Conservation (phyloP, 2,329 filamentous ascomycete species). For the Rhexocercosporidium sp. region DNA sequence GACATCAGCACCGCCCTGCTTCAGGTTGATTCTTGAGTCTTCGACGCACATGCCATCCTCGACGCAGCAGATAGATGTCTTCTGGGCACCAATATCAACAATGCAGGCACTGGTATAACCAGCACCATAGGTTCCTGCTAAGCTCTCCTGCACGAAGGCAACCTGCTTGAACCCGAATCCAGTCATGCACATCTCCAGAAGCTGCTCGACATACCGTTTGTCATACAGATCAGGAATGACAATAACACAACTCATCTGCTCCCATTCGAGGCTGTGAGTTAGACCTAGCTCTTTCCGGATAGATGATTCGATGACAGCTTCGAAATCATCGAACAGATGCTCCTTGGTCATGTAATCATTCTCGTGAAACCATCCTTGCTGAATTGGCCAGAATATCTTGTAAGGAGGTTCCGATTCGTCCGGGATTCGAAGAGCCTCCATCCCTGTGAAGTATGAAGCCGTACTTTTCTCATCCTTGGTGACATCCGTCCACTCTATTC, state of each 20-base stretch:
- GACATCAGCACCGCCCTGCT: constrained; percentile 90
- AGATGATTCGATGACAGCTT: constrained; percentile 83
- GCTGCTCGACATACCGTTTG: constrained; percentile 84
- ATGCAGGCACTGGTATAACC: constrained; percentile 94
- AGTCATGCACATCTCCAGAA: constrained; percentile 83
- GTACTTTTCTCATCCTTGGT: constrained; percentile 67
- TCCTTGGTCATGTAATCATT: constrained; percentile 82
- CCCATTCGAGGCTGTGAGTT: constrained; percentile 78
- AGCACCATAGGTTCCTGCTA: constrained; percentile 92
- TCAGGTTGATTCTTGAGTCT: constrained; percentile 92
- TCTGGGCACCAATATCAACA: constrained; percentile 94
- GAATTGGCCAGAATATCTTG: constrained; percentile 91
- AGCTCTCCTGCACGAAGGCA: constrained; percentile 94
- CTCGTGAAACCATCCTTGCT: constrained; percentile 87
- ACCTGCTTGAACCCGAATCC: constrained; percentile 90
- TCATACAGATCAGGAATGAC: constrained; percentile 97
- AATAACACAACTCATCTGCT: constrained; percentile 94
- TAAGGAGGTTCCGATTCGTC: constrained; percentile 90
- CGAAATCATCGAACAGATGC: constrained; percentile 84
- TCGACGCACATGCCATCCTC: constrained; percentile 96
- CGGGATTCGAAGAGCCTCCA: constrained; percentile 82
- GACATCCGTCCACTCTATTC: constrained; percentile 95
- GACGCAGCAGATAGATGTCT: constrained; percentile 95
- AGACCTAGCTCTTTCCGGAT: constrained; percentile 85
- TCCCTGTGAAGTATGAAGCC: constrained; percentile 70